phyloP scores from a whole-genome alignment of 768 basidiomycete genomes.

The Lyophyllum shimeji region DNA sequence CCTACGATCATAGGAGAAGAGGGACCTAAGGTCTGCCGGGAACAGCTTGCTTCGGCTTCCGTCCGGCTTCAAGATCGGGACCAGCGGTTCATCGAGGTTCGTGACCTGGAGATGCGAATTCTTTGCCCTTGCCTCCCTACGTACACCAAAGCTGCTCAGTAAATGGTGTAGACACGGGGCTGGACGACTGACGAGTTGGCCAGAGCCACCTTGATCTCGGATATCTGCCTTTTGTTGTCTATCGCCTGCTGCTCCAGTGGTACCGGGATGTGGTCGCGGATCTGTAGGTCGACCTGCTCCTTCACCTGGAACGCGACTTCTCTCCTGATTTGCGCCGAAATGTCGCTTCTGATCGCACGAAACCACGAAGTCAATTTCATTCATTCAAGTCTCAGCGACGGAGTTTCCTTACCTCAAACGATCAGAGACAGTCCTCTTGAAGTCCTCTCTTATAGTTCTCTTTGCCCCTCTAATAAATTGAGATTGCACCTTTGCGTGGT shows the following conservation, averaged over 20 bases:
- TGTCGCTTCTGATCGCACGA: constrained; percentile 14
- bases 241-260: constrained; percentile 42
- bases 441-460: constrained; percentile 22
- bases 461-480: constrained; percentile 28
- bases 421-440: constrained; percentile 21
- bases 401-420: constrained; percentile 30
- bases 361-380: background rate
- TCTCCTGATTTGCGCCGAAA: constrained; percentile 36
- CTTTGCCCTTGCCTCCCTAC: constrained; percentile 47
- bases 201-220: constrained; percentile 43
- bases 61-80: constrained; percentile 45
- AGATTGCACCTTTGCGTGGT: constrained; percentile 9
- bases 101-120: constrained; percentile 42
- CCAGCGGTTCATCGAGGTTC: constrained; percentile 45
- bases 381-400: background rate
- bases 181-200: constrained; percentile 49
- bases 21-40: constrained; percentile 47
- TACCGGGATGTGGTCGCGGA: constrained; percentile 47
- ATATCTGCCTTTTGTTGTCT: constrained; percentile 43
- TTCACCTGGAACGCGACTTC: constrained; percentile 44
- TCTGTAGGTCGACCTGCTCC: constrained; percentile 47
- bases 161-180: background rate
- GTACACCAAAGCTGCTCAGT: background rate
- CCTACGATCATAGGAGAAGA: constrained; percentile 57
- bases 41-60: constrained; percentile 47